Conservation (phyloP, 164 flowering plant genomes). For the Vitis labrusca region DNA sequence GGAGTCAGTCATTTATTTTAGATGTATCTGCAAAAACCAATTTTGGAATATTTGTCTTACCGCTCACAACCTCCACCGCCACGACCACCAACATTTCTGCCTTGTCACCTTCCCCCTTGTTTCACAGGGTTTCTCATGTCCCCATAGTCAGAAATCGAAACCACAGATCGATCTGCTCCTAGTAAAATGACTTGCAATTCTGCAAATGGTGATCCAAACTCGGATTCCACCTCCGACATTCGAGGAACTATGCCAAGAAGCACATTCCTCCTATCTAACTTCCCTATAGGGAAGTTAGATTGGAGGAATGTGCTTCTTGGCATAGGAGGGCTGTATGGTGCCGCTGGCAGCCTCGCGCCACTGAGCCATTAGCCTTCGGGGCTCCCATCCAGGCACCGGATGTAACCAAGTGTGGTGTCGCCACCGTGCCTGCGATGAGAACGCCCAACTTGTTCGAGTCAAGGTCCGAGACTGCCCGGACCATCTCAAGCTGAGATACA, state of each 20-base stretch:
- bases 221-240: too few relatives aligned
- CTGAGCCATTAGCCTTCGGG: constrained; percentile 22
- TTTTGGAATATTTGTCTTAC: too few relatives aligned
- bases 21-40: too few relatives aligned
- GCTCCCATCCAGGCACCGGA: constrained; percentile 35
- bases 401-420: constrained; percentile 27
- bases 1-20: too few relatives aligned
- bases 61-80: too few relatives aligned
- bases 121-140: constrained; percentile 7
- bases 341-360: constrained; percentile 3
- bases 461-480: constrained; percentile 38
- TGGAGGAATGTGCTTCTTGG: constrained; percentile 53
- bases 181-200: constrained; percentile 1
- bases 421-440: constrained; percentile 39
- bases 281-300: constrained; percentile 17
- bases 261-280: too few relatives aligned
- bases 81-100: neutral
- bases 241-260: too few relatives aligned
- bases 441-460: constrained; percentile 43
- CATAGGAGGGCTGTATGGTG: constrained; percentile 52
- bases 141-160: constrained; percentile 1
- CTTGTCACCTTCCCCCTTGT: constrained; percentile 3
- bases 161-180: constrained; percentile 12
- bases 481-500: constrained; percentile 32
- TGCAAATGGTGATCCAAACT: neutral